Base-by-base conservation (phyloP, 768 basidiomycete species). In the Boletus subcaerulescens region DNA sequence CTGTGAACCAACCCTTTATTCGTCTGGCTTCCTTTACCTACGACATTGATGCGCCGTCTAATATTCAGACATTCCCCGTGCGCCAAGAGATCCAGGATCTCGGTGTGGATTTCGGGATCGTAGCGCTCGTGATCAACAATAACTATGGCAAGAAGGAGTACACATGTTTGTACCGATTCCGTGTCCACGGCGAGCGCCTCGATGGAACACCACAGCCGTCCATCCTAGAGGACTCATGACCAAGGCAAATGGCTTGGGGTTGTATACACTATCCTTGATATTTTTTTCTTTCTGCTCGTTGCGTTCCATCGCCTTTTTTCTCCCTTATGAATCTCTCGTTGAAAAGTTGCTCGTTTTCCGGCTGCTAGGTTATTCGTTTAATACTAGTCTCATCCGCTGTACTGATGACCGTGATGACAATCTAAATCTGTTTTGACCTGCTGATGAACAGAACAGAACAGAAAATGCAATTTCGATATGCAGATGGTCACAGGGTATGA, bases 91-190 rank as follows among this genome's bases (percentile, higher is more conserved):
- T 95, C 35, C 77, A 73, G 53, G 81, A 81, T 8, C 77, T 94
- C 9, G 86, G 80, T 9, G 74, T 97, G 40, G 92, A 94, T 68
- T 88, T 96, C 63, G 91, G 91, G 2, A 75, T 96, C 49, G 89
- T 98, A 26, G 84, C 87, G 56, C 76, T 97, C 65, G 76, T 82
- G 58, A 76, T 98, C 61, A 78, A 84, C 71, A 88, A 76, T 66
- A 98, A 98, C 67, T 98, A 93, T 87, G 96, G 95, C 40, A 76
- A 78, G 70, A 77, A 79, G 7, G 84, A 87, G 53, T 91, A 81
- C 67, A 97, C 95, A 0, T 98, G 96, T 71, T 71, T 98, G 38
- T 98, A 93, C 71, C 84, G 91, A 42, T 75, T 93, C 73, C 81
- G 91, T 41, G 88, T 91, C 31, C 90, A 92, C 63, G 91, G 91